These are phyloP conservation scores for Kwoniella sp. DNA, from an alignment of 768 basidiomycete genomes.

Conservation along the genomic window DNA sequence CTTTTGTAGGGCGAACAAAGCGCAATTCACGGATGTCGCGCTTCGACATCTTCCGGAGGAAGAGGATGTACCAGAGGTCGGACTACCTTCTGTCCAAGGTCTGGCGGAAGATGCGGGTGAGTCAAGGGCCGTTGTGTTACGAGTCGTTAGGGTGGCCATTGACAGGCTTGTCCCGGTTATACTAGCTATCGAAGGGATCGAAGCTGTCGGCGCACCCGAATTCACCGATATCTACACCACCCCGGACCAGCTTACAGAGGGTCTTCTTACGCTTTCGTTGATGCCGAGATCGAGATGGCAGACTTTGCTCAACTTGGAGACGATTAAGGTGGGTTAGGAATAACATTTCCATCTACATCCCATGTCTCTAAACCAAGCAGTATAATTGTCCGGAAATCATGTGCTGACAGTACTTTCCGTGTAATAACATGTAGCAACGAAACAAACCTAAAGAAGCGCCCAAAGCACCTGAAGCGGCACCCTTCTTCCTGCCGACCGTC, in stretches of 20 bases:
- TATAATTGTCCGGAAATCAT: no score
- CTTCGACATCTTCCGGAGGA: conserved; percentile 78
- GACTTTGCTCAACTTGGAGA: conserved; percentile 91
- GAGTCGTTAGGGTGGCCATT: no score
- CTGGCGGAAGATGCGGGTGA: conserved; percentile 76
- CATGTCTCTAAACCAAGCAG: no score
- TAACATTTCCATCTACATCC: not conserved
- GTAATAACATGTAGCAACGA: conserved; percentile 69
- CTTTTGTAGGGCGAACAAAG: conserved; percentile 80
- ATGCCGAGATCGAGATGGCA: conserved; percentile 94
- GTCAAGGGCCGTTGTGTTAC: conserved; percentile 30
- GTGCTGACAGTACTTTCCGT: conserved; percentile 2
- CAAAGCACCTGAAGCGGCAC: conserved; percentile 91
- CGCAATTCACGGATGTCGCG: conserved; percentile 84
- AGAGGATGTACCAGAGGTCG: conserved; percentile 66
- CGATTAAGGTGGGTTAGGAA: conserved; percentile 72
- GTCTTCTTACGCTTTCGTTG: conserved; percentile 88
- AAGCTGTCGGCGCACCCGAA: conserved; percentile 65
- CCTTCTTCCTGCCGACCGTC: conserved; percentile 93
- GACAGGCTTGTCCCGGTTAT: not conserved
- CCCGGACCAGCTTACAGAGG: conserved; percentile 83
- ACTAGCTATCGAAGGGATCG: conserved; percentile 71
- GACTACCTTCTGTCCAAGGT: conserved; percentile 83
- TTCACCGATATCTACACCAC: conserved; percentile 73
- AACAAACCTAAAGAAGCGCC: conserved; percentile 96